Conservation (phyloP, 768 basidiomycete genomes). For the Lactarius evosmus region DNA sequence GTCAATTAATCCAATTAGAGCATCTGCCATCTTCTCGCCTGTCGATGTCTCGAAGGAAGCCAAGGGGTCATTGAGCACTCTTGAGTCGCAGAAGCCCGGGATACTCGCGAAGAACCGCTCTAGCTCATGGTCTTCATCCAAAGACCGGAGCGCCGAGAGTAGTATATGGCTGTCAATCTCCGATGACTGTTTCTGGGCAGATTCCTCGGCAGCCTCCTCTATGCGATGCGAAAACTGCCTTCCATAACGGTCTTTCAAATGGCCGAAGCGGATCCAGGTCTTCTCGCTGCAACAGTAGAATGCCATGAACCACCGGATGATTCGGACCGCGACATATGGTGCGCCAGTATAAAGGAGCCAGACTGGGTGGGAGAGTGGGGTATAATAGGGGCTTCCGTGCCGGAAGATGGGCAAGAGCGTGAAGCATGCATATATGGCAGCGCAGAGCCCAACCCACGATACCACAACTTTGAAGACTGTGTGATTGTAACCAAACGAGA, state of each 20-base stretch:
- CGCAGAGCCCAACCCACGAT: not conserved
- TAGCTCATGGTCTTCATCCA: not conserved
- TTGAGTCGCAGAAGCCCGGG: not conserved
- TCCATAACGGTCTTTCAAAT: not conserved
- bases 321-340: not conserved
- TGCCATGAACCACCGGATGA: not conserved
- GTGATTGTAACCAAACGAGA: slow-evolving; percentile 1
- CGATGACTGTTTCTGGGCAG: not conserved
- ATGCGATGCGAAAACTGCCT: not conserved
- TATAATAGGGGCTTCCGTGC: not conserved
- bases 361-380: not conserved
- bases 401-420: not conserved
- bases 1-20: not conserved
- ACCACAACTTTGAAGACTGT: not conserved
- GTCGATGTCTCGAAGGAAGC: not conserved
- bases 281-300: not conserved
- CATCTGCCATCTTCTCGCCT: not conserved
- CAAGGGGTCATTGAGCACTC: not conserved
- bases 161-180: not conserved
- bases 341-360: not conserved
- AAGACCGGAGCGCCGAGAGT: not conserved
- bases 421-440: not conserved
- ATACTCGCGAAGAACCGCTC: not conserved
- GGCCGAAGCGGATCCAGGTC: not conserved
- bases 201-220: not conserved